Evolutionary conservation across 129 eudicot genomes (phyloP), one percentile per base, ranked within the genome.

Genomic region (Pulicaria dysenterica): DNA sequence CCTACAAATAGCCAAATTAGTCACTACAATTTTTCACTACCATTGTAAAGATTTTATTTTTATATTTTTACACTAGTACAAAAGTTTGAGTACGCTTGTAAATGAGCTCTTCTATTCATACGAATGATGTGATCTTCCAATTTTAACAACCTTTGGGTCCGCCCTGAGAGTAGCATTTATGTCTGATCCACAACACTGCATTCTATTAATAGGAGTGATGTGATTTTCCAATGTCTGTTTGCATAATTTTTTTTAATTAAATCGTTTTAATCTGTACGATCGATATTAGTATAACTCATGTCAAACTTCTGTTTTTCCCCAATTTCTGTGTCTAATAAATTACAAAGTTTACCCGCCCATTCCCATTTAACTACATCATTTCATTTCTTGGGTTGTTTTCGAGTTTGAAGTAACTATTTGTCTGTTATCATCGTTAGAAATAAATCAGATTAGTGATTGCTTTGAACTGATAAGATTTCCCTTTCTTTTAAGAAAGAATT

Each of bases 81-180:
- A 24, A 24, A 24, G 31, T 24, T 24, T 24, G 31, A 24, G 31
- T 24, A 24, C 2, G 31, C 31, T 24, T 24, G 31, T 2, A 24
- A 24, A 24, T 24, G 31, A 24, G 31, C 31, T 24, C 31, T 24
- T 24, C 31, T 24, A 24, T 24, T 24, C 31, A 24, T 24, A 24
- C 1, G 31, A 24, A 2, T 24, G 31, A 24, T 24, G 31, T 24
- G 31, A 9, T 7, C 5, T n/a, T 53, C 24, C 58, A 53, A 19
- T 14, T 43, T 36, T 31, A 59, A 59, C 65, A 59, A 13, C 45
- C 67, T 40, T 62, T 62, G 45, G 48, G 57, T 46, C 70, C 70
- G 16, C 55, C 70, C 8, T 44, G 54, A 34, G 39, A 38, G 12
- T 31, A 14, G n/a, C 14, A 16, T 31, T 13, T 15, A 46, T 24